Evolutionary conservation across 306 rosid genomes (phyloP), one percentile per base, ranked within the genome.

Genomic region (Boehmeria nivea): DNA sequence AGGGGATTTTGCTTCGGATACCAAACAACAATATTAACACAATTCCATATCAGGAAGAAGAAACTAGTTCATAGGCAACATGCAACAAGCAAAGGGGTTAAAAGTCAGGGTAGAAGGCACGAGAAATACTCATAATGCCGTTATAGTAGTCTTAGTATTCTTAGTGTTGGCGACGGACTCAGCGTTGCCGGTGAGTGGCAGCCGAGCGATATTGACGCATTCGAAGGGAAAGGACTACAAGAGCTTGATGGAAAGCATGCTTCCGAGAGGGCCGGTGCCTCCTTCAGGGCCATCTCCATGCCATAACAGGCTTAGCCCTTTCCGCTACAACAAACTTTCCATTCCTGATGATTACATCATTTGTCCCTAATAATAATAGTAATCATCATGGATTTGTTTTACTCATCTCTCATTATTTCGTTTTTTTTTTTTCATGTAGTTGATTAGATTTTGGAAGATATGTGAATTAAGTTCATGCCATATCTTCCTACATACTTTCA

Each of bases 281-380:
- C 94, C 94, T 28, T 85, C 94, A 27, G 88, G 84, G 21, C 95
- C 95, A 40, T 83, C 95, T 15, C 52, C 1, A 4, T 86, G 95
- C 65, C 95, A 86, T 39, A 72, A 78, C 61, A 59, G 45, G 38
- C 82, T 86, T 54, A 65, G 42, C 58, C 82, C 95, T 57, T 43
- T 26, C 60, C 54, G 40, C 17, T 17, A 63, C 56, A 47, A 25
- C 31, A 61, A 72, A 14, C 28, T 4, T 48, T 77, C 75, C 54
- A 28, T 56, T 25, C 75, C 54, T 15, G 45, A 69, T 39, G 76
- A 73, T 27, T 78, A 75, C 44, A 15, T 38, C 51, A 28, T 23
- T 38, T 86, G 89, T 54, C 94, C 88, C 4, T 85, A 62, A 54
- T 49, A 13, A 26, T 18, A 34, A 34, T 54, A n/a, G 10, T 14